Evolutionary conservation across 768 basidiomycete species (phyloP).

Genomic region (Calocybe gangraenosa): DNA sequence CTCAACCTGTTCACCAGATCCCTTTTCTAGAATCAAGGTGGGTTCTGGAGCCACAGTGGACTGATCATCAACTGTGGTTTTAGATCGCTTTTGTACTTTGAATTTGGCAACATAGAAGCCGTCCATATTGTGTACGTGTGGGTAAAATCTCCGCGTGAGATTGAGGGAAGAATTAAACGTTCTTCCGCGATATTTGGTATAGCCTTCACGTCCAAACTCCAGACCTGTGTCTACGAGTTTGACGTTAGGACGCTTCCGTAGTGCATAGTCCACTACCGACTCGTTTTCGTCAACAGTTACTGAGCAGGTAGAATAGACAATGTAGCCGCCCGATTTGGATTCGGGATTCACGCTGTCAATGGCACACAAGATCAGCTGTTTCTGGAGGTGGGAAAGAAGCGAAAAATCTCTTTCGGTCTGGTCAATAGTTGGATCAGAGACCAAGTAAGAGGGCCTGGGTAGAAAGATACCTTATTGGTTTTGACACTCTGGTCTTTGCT

Average conservation of each 20-base stretch:
- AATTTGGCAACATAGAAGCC: constrained; percentile 99
- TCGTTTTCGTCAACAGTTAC: constrained; percentile 99
- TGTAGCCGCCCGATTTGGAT: constrained; percentile 87
- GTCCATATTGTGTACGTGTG: constrained; percentile 99
- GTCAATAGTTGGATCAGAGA: not conserved
- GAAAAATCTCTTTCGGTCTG: constrained; percentile 95
- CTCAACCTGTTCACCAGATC: constrained; percentile 23
- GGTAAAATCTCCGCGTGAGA: constrained; percentile 87
- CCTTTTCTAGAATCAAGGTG: constrained; percentile 21
- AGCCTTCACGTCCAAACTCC: constrained; percentile 91
- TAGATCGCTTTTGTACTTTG: constrained; percentile 81
- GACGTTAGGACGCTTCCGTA: constrained; percentile 89
- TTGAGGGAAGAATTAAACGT: constrained; percentile 74
- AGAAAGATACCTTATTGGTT: constrained; percentile 82
- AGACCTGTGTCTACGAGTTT: constrained; percentile 91
- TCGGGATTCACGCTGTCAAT: constrained; percentile 92
- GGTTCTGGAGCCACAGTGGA: constrained; percentile 15
- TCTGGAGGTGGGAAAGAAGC: constrained; percentile 94
- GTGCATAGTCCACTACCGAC: constrained; percentile 94
- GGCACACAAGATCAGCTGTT: constrained; percentile 96
- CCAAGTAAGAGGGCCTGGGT: not conserved
- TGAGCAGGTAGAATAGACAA: constrained; percentile 98
- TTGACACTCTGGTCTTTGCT: constrained; percentile 97
- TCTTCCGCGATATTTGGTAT: constrained; percentile 88
- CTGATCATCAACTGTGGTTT: constrained; percentile 32